Evolutionary conservation across 1,139 yeast species (phyloP), one percentile per base, ranked within the genome.

Genomic region (Debaryomyces subglobosus): DNA sequence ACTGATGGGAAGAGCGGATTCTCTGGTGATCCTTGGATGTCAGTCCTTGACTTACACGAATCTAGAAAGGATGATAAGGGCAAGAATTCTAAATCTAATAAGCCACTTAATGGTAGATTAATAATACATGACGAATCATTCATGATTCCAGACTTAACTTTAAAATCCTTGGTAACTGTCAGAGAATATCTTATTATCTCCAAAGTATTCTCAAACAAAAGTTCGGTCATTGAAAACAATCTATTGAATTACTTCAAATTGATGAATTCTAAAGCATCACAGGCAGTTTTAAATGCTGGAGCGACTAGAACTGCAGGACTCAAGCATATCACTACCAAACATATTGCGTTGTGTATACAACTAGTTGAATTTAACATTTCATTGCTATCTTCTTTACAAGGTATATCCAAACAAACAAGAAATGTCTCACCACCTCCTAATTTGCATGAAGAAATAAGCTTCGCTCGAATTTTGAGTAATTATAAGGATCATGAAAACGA

Each of bases 251-350:
- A 81, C 46, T 65, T 85, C 48, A 75, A 79, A 51, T 63, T 78
- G 16, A 69, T 81, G 62, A 85, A 86, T 57, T 68, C 82, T 9
- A 80, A 83, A 50, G 71, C 83, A 4, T 78, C 81, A 4, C 84
- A 83, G 55, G 79, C 89, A 3, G 85, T 88, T 41, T 69, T 88
- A 38, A 87, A 86, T 41, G 92, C 94, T 1, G 90, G 89, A 32
- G 95, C 95, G 0, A 86, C 89, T 1, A 70, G 84, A 52, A 81
- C 90, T 0, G 90, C 92, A 0, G 91, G 90, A 0, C 70, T 88
- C 48, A 84, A 81, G 56, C 91, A 86, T 58, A 87, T 88, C 43
- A 85, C 90, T 4, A 86, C 92, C 2, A 85, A 84, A 55, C 90
- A 87, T 62, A 65, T 88, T 49, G 87, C 92, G 0, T 71, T 87